Percentiles rank a stretch among this genome's conserved stretches.
Conservation (phyloP, 148 eudicot species). For the Chenopodium suecicum region DNA sequence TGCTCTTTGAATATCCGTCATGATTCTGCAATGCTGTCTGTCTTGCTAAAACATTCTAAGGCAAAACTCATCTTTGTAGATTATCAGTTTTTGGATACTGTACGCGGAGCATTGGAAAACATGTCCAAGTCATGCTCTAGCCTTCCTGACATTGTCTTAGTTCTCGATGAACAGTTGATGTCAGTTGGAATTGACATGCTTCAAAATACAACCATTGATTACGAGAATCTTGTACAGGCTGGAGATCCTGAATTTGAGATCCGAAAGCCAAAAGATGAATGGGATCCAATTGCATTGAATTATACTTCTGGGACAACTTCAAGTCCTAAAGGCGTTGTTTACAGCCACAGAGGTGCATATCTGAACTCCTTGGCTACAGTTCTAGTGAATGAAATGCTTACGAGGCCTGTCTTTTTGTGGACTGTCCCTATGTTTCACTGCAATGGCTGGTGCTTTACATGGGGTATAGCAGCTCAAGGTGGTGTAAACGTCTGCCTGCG, state of each 20-base stretch:
- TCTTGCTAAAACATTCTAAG: neutral
- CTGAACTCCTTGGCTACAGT: constrained; percentile 52
- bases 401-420: constrained; percentile 44
- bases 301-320: constrained; percentile 78
- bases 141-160: neutral
- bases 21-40: neutral
- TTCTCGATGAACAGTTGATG: neutral
- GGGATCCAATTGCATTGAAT: constrained; percentile 57
- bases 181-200: neutral
- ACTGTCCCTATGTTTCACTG: neutral
- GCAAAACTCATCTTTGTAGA: neutral
- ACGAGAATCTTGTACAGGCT: constrained; percentile 39
- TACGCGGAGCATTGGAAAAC: neutral
- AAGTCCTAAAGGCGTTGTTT: constrained; percentile 67
- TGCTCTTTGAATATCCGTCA: neutral
- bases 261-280: constrained; percentile 50
- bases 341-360: constrained; percentile 69
- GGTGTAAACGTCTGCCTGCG: constrained; percentile 60
- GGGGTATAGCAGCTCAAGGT: neutral
- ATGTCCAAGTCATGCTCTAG: neutral
- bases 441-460: neutral
- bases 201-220: constrained; percentile 17
- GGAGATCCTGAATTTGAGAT: constrained; percentile 43
- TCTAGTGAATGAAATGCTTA: constrained; percentile 41
- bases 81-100: neutral